Conservation (phyloP, 352 stramenopile genomes). For the Pythium folliculosum region DNA sequence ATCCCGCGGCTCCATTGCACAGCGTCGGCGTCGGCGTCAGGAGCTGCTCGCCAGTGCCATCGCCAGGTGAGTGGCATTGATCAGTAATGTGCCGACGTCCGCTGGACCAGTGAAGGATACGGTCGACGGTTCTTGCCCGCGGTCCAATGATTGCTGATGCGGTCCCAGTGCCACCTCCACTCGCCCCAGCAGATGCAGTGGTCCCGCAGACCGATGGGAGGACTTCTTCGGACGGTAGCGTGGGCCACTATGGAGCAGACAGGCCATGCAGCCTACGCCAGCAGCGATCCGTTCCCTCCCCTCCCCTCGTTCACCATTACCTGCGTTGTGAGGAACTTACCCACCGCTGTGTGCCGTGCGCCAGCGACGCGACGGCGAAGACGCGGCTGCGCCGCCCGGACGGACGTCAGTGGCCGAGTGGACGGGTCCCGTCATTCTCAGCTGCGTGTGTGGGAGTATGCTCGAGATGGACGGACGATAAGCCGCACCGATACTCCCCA, state of each 20-base stretch:
- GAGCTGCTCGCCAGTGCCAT: conserved; percentile 6
- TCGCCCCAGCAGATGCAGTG: conserved; percentile 8
- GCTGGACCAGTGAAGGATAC: background rate
- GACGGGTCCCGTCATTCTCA: background rate
- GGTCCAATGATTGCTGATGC: conserved; percentile 18
- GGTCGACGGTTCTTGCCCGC: background rate
- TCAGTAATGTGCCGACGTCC: no score
- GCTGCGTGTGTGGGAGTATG: background rate
- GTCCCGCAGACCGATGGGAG: conserved; percentile 25
- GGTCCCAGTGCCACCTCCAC: background rate
- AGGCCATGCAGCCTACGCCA: background rate
- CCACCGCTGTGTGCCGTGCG: no score
- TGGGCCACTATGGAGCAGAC: background rate
- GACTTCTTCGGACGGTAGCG: background rate
- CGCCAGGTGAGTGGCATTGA: background rate
- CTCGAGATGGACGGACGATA: conserved; percentile 4
- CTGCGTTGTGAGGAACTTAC: no score
- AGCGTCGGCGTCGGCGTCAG: no score
- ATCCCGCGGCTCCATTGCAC: background rate
- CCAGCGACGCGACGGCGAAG: no score
- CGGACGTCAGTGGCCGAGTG: no score
- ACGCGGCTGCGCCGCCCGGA: background rate
- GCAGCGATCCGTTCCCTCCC: no score
- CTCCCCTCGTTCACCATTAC: no score
- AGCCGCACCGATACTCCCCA: no score